These are phyloP conservation scores for Colletotrichum musicola DNA, from an alignment of 2,329 filamentous ascomycete species.

Conservation along the genomic window DNA sequence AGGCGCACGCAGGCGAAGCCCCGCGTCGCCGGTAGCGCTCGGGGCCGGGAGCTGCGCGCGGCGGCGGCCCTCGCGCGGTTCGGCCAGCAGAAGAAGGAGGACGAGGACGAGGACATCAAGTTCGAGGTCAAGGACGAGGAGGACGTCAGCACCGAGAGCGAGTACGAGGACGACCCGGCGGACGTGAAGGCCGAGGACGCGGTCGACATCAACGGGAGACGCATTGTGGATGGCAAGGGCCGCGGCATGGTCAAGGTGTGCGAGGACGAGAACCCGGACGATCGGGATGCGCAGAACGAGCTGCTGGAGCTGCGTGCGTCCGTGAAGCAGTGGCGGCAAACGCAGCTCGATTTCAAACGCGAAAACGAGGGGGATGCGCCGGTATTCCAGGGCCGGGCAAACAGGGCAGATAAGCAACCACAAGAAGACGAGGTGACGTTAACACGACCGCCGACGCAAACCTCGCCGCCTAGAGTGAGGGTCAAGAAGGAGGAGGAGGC, in stretches of 20 bases:
- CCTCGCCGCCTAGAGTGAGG: background rate
- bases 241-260: conserved; percentile 80
- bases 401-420: conserved; percentile 7
- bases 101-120: conserved; percentile 54
- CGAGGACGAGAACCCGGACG: conserved; percentile 72
- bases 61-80: conserved; percentile 83
- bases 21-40: conserved; percentile 78
- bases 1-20: conserved; percentile 74
- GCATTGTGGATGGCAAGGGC: conserved; percentile 75
- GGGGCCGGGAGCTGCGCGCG: conserved; percentile 81
- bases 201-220: conserved; percentile 73
- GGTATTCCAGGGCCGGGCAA: background rate
- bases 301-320: conserved; percentile 73
- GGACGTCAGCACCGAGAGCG: conserved; percentile 53
- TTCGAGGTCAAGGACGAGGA: conserved; percentile 50
- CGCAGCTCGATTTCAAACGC: conserved; percentile 28
- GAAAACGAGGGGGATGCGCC: conserved; percentile 9
- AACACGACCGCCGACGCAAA: background rate
- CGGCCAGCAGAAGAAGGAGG: conserved; percentile 68
- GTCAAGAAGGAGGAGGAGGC: conserved; percentile 29
- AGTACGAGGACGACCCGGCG: conserved; percentile 61
- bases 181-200: conserved; percentile 64
- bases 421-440: background rate
- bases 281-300: conserved; percentile 71
- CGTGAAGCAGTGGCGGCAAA: conserved; percentile 42